Conservation (phyloP, 75 land plant species). For the Picea glauca region DNA sequence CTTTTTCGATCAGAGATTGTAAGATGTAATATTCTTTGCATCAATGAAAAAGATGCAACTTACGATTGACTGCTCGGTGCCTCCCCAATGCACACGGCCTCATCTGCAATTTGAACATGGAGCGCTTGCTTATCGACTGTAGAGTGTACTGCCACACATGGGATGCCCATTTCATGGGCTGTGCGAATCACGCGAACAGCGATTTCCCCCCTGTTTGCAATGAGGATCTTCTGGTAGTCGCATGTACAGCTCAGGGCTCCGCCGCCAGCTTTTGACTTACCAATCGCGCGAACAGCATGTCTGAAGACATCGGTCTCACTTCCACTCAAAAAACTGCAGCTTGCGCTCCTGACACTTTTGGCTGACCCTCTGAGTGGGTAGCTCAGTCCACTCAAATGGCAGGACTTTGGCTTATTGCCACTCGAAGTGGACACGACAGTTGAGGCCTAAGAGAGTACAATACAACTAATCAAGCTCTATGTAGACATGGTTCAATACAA, state of each 20-base stretch:
- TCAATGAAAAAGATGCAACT: conserved; percentile 23
- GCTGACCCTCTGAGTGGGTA: not conserved
- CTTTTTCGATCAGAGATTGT: too few species aligned
- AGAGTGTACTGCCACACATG: conserved; percentile 92
- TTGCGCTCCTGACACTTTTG: conserved; percentile 3
- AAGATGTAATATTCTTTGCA: too few species aligned
- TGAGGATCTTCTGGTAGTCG: conserved; percentile 68
- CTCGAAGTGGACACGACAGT: not conserved
- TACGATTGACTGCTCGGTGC: conserved; percentile 93
- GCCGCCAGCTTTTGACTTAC: conserved; percentile 22
- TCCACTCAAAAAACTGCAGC: not conserved
- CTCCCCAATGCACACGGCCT: conserved; percentile 94
- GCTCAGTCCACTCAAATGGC: conserved; percentile 1
- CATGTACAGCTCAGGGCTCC: conserved; percentile 54
- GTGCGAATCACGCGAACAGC: conserved; percentile 92
- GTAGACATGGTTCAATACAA: not conserved
- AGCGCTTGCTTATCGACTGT: conserved; percentile 84
- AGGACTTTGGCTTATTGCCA: conserved; percentile 5
- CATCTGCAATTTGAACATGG: conserved; percentile 92
- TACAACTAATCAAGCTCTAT: not conserved
- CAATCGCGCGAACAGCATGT: conserved; percentile 4
- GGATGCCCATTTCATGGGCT: conserved; percentile 96
- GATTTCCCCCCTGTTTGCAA: conserved; percentile 94
- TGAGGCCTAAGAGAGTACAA: not conserved
- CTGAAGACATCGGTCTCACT: conserved; percentile 1